phyloP scores from a whole-genome alignment of 169 alveolate genomes.

The Plasmodium knowlesi region DNA sequence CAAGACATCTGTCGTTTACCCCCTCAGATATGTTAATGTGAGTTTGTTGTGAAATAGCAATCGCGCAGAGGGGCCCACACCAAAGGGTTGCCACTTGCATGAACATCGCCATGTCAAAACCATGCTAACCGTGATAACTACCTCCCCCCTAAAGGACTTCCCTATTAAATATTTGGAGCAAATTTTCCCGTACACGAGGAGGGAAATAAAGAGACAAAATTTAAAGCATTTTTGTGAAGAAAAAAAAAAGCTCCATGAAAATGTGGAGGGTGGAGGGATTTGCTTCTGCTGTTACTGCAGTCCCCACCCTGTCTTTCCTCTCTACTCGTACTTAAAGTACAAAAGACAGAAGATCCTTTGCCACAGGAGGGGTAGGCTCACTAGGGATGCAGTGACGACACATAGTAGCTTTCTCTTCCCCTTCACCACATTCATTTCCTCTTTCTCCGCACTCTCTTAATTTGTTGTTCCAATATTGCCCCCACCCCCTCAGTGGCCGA shows the following conservation, averaged over 20 bases:
- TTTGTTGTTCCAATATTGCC: too few species aligned
- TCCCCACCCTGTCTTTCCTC: constrained; percentile 22
- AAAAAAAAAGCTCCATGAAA: constrained; percentile 12
- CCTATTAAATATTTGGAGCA: constrained; percentile 34
- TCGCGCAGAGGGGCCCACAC: not conserved
- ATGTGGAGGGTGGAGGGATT: not conserved
- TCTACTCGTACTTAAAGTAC: constrained; percentile 30
- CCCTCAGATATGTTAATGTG: constrained; percentile 59
- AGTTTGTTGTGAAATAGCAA: not conserved
- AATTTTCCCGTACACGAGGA: constrained; percentile 11
- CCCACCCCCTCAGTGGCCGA: not conserved
- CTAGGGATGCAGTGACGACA: not conserved
- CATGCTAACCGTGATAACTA: not conserved
- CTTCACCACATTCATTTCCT: not conserved
- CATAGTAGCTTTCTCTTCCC: not conserved
- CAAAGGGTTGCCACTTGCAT: not conserved
- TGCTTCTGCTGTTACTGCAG: constrained; percentile 57
- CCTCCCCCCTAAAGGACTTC: constrained; percentile 8
- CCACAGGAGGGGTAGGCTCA: not conserved
- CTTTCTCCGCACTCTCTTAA: not conserved
- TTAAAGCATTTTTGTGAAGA: constrained; percentile 36
- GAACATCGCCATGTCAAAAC: not conserved
- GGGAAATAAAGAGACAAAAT: constrained; percentile 20
- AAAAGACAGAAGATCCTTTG: constrained; percentile 15
- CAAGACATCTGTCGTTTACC: constrained; percentile 39